phyloP scores from a whole-genome alignment of 2,329 filamentous ascomycete genomes.

The Xylaria sp. region DNA sequence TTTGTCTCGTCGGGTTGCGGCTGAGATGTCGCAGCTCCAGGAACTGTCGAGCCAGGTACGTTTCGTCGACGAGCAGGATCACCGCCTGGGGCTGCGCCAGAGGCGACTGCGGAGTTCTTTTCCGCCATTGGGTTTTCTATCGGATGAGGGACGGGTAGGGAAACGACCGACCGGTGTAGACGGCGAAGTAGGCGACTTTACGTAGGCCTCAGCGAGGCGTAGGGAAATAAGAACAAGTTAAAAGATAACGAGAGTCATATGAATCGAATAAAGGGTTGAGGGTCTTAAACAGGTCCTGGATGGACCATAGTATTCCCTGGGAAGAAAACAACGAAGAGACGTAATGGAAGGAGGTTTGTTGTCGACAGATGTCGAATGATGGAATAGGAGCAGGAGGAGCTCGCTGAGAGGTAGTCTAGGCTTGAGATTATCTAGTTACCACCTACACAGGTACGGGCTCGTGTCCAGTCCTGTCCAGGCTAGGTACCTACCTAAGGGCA shows the following conservation, averaged over 20 bases:
- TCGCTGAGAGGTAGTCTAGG: slow-evolving; percentile 5
- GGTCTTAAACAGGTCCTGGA: slow-evolving; percentile 19
- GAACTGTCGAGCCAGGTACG: slow-evolving; percentile 57
- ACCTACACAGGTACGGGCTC: neutral
- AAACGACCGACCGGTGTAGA: slow-evolving; percentile 3
- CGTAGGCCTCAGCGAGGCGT: slow-evolving; percentile 15
- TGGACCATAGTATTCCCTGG: slow-evolving; percentile 29
- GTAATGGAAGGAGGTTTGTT: neutral
- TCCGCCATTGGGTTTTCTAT: slow-evolving; percentile 59
- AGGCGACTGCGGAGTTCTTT: slow-evolving; percentile 66
- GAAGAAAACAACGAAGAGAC: slow-evolving; percentile 27
- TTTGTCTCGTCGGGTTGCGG: slow-evolving; percentile 69
- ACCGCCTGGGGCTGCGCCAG: slow-evolving; percentile 66
- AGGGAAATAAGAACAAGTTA: slow-evolving; percentile 19
- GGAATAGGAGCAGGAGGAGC: slow-evolving; percentile 39
- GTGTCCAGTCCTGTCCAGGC: neutral
- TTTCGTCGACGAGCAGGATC: slow-evolving; percentile 68
- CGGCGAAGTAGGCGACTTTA: slow-evolving; percentile 1
- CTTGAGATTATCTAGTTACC: slow-evolving; percentile 31
- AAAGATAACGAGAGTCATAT: slow-evolving; percentile 37
- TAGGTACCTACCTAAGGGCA: neutral
- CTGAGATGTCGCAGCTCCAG: slow-evolving; percentile 50
- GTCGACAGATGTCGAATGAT: slow-evolving; percentile 36
- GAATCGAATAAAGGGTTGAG: slow-evolving; percentile 31
- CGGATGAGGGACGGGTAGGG: slow-evolving; percentile 10